A percentile compares a stretch with the other conserved stretches of the same genome.
These are phyloP conservation scores for Solanum appendiculatum DNA, from an alignment of 257 asterid species.

Conservation along the genomic window DNA sequence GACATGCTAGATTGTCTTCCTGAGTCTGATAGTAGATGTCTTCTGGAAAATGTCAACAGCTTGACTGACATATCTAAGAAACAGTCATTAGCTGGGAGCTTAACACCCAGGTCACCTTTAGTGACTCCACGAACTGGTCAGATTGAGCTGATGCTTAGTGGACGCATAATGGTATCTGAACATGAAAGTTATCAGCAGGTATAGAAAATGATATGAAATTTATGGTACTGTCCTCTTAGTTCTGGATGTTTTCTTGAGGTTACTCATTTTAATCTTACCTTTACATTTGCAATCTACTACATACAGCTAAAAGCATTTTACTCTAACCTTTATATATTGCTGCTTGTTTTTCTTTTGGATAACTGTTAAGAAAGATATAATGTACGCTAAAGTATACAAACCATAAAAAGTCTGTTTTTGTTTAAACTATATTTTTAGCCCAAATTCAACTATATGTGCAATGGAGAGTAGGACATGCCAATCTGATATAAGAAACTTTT, in stretches of 20 bases:
- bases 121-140: conserved; percentile 76
- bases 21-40: conserved; percentile 34
- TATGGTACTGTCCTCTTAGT: not conserved
- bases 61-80: conserved; percentile 34
- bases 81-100: conserved; percentile 59
- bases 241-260: not conserved
- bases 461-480: not conserved
- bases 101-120: conserved; percentile 91
- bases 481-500: not conserved
- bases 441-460: not conserved
- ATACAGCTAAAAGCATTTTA: not conserved
- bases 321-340: not conserved
- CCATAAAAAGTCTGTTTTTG: not conserved
- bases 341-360: not conserved
- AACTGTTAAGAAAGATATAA: not conserved
- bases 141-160: conserved; percentile 64
- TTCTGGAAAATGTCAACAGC: conserved; percentile 31
- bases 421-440: not conserved
- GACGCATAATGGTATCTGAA: conserved; percentile 58
- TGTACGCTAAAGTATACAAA: not conserved
- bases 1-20: conserved; percentile 39
- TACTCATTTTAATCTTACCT: not conserved
- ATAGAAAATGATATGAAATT: not conserved
- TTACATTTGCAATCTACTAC: not conserved
- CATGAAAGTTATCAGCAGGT: conserved; percentile 91